Conservation (phyloP, 352 stramenopile genomes). For the Phytopythium chamaehyphon region DNA sequence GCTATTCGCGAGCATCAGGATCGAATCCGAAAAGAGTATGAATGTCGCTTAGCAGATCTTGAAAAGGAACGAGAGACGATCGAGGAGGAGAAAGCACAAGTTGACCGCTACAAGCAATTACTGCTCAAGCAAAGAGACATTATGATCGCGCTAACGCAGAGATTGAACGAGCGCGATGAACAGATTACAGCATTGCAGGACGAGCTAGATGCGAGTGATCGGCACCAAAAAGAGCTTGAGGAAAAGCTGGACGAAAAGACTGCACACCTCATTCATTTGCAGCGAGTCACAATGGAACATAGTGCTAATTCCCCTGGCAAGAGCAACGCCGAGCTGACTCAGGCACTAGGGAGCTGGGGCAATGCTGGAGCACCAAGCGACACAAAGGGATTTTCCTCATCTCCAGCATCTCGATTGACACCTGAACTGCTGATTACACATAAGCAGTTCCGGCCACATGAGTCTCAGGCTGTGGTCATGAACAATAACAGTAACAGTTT, state of each 20-base stretch:
- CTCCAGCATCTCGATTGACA: not conserved
- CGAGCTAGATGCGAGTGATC: slow-evolving; percentile 92
- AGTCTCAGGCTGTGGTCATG: slow-evolving; percentile 28
- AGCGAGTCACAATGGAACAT: slow-evolving; percentile 89
- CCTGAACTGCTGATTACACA: slow-evolving; percentile 51
- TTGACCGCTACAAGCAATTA: slow-evolving; percentile 95
- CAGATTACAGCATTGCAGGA: slow-evolving; percentile 95
- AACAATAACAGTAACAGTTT: slow-evolving; percentile 28
- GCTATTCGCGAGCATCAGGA: slow-evolving; percentile 90
- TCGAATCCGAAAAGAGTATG: slow-evolving; percentile 89
- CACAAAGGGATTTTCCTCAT: not conserved
- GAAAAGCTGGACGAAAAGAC: slow-evolving; percentile 95
- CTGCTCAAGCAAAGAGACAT: slow-evolving; percentile 96
- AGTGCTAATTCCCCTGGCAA: slow-evolving; percentile 64
- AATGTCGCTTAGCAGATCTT: slow-evolving; percentile 87
- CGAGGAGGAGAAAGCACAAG: slow-evolving; percentile 93
- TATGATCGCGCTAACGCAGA: slow-evolving; percentile 95
- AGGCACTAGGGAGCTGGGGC: slow-evolving; percentile 64
- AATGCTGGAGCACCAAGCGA: not conserved
- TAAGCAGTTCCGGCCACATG: slow-evolving; percentile 66
- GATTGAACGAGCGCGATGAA: slow-evolving; percentile 93
- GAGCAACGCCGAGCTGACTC: slow-evolving; percentile 49
- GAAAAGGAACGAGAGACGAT: slow-evolving; percentile 94
- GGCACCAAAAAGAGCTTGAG: slow-evolving; percentile 90
- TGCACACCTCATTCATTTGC: slow-evolving; percentile 90